Percentiles rank a stretch among this genome's conserved stretches.
Conservation (phyloP, 2,329 filamentous ascomycete genomes). For the Aspergillus sp. region DNA sequence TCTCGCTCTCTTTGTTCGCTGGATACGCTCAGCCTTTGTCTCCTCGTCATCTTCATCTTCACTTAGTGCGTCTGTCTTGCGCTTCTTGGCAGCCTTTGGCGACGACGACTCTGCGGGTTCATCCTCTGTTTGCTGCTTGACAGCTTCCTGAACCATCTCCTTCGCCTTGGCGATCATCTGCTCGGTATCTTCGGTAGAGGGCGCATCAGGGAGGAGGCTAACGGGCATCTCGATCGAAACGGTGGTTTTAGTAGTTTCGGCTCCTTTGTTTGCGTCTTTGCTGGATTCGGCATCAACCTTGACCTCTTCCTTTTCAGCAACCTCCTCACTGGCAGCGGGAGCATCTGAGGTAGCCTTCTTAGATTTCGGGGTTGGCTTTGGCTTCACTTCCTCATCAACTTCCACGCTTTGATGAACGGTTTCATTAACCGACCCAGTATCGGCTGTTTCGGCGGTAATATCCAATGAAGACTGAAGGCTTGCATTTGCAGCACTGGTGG, state of each 20-base stretch:
- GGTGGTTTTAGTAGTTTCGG: slow-evolving; percentile 66
- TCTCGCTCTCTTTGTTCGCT: slow-evolving; percentile 66
- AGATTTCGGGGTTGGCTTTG: slow-evolving; percentile 15
- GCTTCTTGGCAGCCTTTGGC: slow-evolving; percentile 52
- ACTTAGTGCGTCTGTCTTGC: slow-evolving; percentile 68
- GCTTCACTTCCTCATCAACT: slow-evolving; percentile 24
- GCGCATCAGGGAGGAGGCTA: slow-evolving; percentile 59
- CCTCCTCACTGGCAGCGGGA: slow-evolving; percentile 8
- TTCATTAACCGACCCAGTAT: slow-evolving; percentile 19
- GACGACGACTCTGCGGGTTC: slow-evolving; percentile 29
- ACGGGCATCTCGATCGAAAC: slow-evolving; percentile 73
- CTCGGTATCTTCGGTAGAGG: slow-evolving; percentile 70
- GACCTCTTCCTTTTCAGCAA: slow-evolving; percentile 43
- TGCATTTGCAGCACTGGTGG: slow-evolving; percentile 45
- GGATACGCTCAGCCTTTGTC: slow-evolving; percentile 32
- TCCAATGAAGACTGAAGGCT: slow-evolving; percentile 46
- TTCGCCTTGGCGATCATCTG: slow-evolving; percentile 82
- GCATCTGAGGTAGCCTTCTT: slow-evolving; percentile 15
- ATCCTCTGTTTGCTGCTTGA: slow-evolving; percentile 39
- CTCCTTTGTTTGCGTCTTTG: slow-evolving; percentile 49
- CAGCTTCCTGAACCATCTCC: slow-evolving; percentile 75
- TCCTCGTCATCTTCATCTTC: slow-evolving; percentile 42
- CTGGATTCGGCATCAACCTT: slow-evolving; percentile 67
- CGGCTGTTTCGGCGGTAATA: slow-evolving; percentile 31
- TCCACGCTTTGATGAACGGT: slow-evolving; percentile 23